Evolutionary conservation across 2,329 filamentous ascomycete genomes (phyloP).

Genomic region (Phyllachora maydis): DNA sequence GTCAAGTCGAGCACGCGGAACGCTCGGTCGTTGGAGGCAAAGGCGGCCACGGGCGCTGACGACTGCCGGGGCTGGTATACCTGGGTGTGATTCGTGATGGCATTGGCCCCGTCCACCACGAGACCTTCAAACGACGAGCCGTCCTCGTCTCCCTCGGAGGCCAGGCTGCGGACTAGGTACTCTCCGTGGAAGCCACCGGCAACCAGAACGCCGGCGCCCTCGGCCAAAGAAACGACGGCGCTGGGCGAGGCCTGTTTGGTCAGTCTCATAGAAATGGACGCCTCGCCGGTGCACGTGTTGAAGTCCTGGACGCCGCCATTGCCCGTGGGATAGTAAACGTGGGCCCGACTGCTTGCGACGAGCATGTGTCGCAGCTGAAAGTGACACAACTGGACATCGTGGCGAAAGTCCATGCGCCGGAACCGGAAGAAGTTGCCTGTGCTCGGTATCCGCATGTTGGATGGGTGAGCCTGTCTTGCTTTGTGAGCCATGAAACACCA

Average conservation of each 20-base stretch:
- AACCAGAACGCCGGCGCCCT: conserved; percentile 31
- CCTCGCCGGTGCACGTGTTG: conserved; percentile 25
- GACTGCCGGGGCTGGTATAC: conserved; percentile 31
- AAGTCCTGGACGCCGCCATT: conserved; percentile 25
- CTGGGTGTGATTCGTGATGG: conserved; percentile 46
- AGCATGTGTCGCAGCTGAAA: conserved; percentile 46
- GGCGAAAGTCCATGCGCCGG: conserved; percentile 30
- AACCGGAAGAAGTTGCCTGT: conserved; percentile 35
- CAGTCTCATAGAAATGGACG: conserved; percentile 23
- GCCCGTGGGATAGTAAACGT: conserved; percentile 36
- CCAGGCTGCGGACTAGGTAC: conserved; percentile 25
- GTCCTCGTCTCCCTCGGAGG: conserved; percentile 14
- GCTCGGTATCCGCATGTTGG: conserved; percentile 14
- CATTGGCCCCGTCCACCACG: conserved; percentile 24
- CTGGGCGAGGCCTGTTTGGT: conserved; percentile 15
- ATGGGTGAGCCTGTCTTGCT: conserved; percentile 5
- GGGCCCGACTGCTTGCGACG: conserved; percentile 30
- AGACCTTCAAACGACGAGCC: conserved; percentile 20
- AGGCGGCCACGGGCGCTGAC: conserved; percentile 30
- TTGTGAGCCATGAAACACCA: neutral
- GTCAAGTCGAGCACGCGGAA: conserved; percentile 37
- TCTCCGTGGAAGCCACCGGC: conserved; percentile 37
- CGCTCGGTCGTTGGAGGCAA: conserved; percentile 39
- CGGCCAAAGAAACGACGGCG: conserved; percentile 28
- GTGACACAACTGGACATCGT: conserved; percentile 34